Evolutionary conservation across 257 asterid genomes (phyloP), one percentile per base, ranked within the genome.

Genomic region (Solanum neorickii): DNA sequence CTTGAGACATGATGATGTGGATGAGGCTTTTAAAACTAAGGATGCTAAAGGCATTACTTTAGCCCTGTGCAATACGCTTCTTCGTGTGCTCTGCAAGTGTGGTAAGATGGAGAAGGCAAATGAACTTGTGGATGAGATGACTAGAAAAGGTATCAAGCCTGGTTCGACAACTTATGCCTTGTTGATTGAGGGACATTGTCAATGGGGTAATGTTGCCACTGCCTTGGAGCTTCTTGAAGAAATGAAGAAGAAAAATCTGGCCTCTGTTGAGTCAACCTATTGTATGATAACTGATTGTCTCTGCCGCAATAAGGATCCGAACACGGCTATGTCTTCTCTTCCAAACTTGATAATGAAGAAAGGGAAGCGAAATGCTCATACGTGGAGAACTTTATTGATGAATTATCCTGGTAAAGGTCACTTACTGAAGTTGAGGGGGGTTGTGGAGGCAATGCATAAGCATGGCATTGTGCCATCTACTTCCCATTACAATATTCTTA

Each of bases 211-310:
- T 77, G 76, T 80, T 15, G 35, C 27, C 29, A 11, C 33, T 20
- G 90, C 77, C 2, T 33, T 88, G 72, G 59, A 86, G 68, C 69
- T 78, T 86, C 46, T 88, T 86, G 70, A 78, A 12, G 85, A 88
- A 72, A 88, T 88, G 90, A 69, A 68, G 84, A 80, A 80, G 83
- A 88, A 80, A 15, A 44, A 80, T 86, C 49, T 88, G 78, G 42
- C 47, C 56, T 86, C 90, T 35, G 83, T 39, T 33, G 52, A 9
- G 41, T 62, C 44, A 39, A 86, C 72, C 9, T 88, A 39, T 39
- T 7, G 29, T 82, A 2, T 80, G 60, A 69, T 88, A 69, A 82
- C 83, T 14, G 74, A 86, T 69, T 87, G 85, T 68, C 73, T 88
- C 44, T 80, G 87, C 72, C 6, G 15, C 47, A 65, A 60, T 66